These are phyloP conservation scores for Rhizopus arrhizus DNA, from an alignment of 371 early-diverging fungal genomes.

Conservation along the genomic window DNA sequence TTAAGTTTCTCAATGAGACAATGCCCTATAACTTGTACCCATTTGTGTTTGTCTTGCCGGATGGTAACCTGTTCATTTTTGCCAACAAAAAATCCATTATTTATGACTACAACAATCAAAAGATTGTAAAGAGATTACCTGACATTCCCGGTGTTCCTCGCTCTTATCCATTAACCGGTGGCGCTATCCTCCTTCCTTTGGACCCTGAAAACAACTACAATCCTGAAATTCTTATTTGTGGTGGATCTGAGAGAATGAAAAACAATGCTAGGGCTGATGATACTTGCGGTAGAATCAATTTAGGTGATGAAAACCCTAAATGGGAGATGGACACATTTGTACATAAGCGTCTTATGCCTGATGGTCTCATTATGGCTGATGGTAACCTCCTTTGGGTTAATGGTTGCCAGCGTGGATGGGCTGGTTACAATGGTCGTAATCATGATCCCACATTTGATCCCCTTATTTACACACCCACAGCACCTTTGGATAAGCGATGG, in stretches of 20 bases:
- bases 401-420: slow-evolving; percentile 65
- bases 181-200: slow-evolving; percentile 61
- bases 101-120: slow-evolving; percentile 52
- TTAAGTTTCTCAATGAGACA: slow-evolving; percentile 56
- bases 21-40: slow-evolving; percentile 67
- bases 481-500: slow-evolving; percentile 49
- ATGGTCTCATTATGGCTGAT: slow-evolving; percentile 60
- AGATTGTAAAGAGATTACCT: slow-evolving; percentile 52
- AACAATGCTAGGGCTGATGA: slow-evolving; percentile 43
- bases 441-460: slow-evolving; percentile 64
- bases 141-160: slow-evolving; percentile 59
- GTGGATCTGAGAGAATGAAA: slow-evolving; percentile 54
- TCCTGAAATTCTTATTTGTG: slow-evolving; percentile 64
- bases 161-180: slow-evolving; percentile 67
- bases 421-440: slow-evolving; percentile 56
- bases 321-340: slow-evolving; percentile 68
- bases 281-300: slow-evolving; percentile 60
- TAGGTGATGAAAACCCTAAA: slow-evolving; percentile 44
- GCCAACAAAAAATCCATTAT: slow-evolving; percentile 56
- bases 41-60: slow-evolving; percentile 55
- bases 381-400: slow-evolving; percentile 64
- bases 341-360: slow-evolving; percentile 65
- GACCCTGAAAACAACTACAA: slow-evolving; percentile 60
- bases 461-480: slow-evolving; percentile 55
- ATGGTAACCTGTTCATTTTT: slow-evolving; percentile 60